Percentiles rank a stretch among this genome's conserved stretches.
Conservation (phyloP, 2,329 filamentous ascomycete species). For the Fusarium lateritium region DNA sequence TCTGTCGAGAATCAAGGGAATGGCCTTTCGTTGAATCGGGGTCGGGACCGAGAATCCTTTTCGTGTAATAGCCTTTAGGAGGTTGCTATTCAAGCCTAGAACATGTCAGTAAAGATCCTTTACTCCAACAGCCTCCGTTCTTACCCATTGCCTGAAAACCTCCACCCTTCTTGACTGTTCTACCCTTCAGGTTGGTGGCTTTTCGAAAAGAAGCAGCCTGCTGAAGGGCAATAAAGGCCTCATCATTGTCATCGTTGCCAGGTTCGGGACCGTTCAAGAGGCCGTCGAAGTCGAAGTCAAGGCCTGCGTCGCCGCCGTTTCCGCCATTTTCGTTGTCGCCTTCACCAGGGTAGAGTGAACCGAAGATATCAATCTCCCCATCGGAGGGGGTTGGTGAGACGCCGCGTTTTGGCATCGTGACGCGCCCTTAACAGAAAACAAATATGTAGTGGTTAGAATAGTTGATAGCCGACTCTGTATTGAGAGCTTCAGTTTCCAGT, state of each 20-base stretch:
- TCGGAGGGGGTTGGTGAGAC: conserved; percentile 89
- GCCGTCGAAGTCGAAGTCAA: conserved; percentile 70
- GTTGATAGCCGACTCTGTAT: conserved; percentile 13
- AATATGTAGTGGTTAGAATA: conserved; percentile 18
- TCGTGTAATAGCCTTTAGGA: conserved; percentile 90
- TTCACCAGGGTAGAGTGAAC: conserved; percentile 78
- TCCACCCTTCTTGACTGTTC: conserved; percentile 92
- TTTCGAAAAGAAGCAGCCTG: conserved; percentile 93
- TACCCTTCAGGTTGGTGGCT: conserved; percentile 83
- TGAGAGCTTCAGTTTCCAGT: conserved; percentile 42
- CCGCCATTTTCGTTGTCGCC: conserved; percentile 63
- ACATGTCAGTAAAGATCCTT: conserved; percentile 29
- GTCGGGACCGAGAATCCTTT: conserved; percentile 98
- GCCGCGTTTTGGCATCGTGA: conserved; percentile 78
- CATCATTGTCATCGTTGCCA: conserved; percentile 78
- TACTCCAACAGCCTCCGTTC: conserved; percentile 28
- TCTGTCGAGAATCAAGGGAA: conserved; percentile 88
- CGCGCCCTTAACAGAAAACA: conserved; percentile 21
- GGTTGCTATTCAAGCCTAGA: conserved; percentile 79
- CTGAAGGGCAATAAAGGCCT: conserved; percentile 89
- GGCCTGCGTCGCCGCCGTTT: conserved; percentile 51
- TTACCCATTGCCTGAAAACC: conserved; percentile 95
- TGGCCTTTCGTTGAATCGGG: conserved; percentile 96
- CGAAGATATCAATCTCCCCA: conserved; percentile 91
- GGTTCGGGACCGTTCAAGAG: conserved; percentile 68